Conservation (phyloP, 371 early-diverging fungal species). For the Apophysomyces elegans region DNA sequence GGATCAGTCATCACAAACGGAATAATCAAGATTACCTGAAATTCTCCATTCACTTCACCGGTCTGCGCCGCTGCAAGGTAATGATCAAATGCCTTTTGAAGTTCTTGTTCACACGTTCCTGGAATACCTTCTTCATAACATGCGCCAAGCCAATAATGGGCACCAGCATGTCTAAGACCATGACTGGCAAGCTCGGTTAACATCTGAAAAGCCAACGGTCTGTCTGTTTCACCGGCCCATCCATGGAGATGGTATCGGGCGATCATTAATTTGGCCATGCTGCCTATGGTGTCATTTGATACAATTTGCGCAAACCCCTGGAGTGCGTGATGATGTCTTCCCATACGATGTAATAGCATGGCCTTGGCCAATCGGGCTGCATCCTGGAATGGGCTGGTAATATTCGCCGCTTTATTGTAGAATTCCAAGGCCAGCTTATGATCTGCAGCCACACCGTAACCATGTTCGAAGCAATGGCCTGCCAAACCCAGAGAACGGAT, state of each 20-base stretch:
- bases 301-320: constrained; percentile 53
- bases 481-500: constrained; percentile 70
- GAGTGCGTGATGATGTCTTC: constrained; percentile 33
- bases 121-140: constrained; percentile 50
- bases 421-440: constrained; percentile 55
- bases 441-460: constrained; percentile 66
- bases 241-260: constrained; percentile 46
- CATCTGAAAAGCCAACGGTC: constrained; percentile 34
- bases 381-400: constrained; percentile 40
- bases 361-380: constrained; percentile 51
- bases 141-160: constrained; percentile 48
- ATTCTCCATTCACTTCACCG: constrained; percentile 40
- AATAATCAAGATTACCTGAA: constrained; percentile 32
- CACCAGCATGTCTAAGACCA: constrained; percentile 23
- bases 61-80: constrained; percentile 38
- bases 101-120: constrained; percentile 26
- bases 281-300: constrained; percentile 36
- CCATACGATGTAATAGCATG: constrained; percentile 36
- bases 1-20: neutral
- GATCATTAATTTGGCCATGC: constrained; percentile 42
- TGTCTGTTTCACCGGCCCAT: constrained; percentile 32
- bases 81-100: constrained; percentile 33
- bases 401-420: constrained; percentile 65
- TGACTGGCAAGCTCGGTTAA: constrained; percentile 24
- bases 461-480: constrained; percentile 73